Conservation (phyloP, 768 basidiomycete genomes). For the Naematelia aurantialba region DNA sequence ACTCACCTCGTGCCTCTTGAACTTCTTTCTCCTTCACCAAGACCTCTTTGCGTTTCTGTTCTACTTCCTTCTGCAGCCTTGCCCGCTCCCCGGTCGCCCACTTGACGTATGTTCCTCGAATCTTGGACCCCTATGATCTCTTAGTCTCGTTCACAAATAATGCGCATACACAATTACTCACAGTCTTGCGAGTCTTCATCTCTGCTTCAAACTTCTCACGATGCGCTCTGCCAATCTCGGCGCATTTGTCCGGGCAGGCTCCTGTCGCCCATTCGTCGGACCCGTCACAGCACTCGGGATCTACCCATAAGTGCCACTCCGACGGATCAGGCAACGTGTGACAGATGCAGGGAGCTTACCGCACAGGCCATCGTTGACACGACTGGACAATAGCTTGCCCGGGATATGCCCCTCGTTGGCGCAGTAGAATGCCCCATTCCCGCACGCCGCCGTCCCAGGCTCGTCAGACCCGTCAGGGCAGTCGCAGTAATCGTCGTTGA, state of each 20-base stretch:
- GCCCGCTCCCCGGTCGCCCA: slow-evolving; percentile 86
- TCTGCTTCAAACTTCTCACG: slow-evolving; percentile 68
- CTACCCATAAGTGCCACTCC: slow-evolving; percentile 53
- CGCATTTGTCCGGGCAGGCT: slow-evolving; percentile 73
- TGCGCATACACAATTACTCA: slow-evolving; percentile 47
- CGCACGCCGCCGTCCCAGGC: slow-evolving; percentile 87
- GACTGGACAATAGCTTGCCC: slow-evolving; percentile 67
- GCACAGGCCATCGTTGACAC: slow-evolving; percentile 90
- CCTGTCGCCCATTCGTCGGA: slow-evolving; percentile 78
- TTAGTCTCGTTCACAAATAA: slow-evolving; percentile 2
- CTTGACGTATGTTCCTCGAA: slow-evolving; percentile 78
- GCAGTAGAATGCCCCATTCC: slow-evolving; percentile 66
- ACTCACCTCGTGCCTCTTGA: slow-evolving; percentile 64
- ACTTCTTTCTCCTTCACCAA: slow-evolving; percentile 66
- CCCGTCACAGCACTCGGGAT: slow-evolving; percentile 90
- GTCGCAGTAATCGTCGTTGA: slow-evolving; percentile 95
- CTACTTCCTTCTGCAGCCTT: slow-evolving; percentile 66
- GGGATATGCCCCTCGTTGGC: slow-evolving; percentile 84
- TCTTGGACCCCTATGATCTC: slow-evolving; percentile 73
- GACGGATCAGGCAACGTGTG: background rate
- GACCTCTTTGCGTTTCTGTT: slow-evolving; percentile 61
- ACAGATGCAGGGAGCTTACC: slow-evolving; percentile 60
- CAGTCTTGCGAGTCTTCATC: slow-evolving; percentile 73
- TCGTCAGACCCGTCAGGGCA: slow-evolving; percentile 94
- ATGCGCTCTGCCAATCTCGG: slow-evolving; percentile 67